Evolutionary conservation across 768 basidiomycete species (phyloP).

Genomic region (Collybia mongolica): DNA sequence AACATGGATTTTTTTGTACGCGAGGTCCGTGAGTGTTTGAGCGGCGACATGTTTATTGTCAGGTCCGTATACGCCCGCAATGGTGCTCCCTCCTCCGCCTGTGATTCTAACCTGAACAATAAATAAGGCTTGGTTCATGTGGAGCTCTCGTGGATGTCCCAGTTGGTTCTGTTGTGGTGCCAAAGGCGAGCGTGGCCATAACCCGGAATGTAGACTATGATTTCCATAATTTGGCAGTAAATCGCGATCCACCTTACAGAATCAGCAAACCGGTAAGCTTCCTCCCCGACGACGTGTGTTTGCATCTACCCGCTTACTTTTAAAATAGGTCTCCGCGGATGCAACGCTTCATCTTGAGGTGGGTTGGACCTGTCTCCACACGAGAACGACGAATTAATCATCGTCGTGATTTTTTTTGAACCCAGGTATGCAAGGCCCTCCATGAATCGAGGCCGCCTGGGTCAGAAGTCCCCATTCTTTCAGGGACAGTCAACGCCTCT

Average conservation of each 20-base stretch:
- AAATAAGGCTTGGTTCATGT: constrained; percentile 73
- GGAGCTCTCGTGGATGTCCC: constrained; percentile 67
- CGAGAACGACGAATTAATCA: too few relatives aligned
- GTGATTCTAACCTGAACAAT: constrained; percentile 1
- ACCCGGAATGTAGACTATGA: constrained; percentile 78
- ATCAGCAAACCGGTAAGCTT: constrained; percentile 62
- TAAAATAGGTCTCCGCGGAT: constrained; percentile 58
- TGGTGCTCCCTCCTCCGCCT: too few relatives aligned
- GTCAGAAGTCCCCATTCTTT: constrained; percentile 35
- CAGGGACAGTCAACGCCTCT: constrained; percentile 66
- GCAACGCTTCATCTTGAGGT: constrained; percentile 49
- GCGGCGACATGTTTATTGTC: constrained; percentile 55
- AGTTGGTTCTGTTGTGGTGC: constrained; percentile 77
- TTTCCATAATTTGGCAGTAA: constrained; percentile 47
- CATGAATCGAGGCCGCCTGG: constrained; percentile 40
- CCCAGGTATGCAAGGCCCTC: constrained; percentile 47
- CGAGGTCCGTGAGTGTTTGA: constrained; percentile 72
- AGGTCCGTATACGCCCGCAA: constrained; percentile 31
- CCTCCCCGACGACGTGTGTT: constrained; percentile 3
- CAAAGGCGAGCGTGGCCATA: constrained; percentile 64
- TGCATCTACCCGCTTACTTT: constrained; percentile 12
- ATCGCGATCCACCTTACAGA: constrained; percentile 52
- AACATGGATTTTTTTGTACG: constrained; percentile 88
- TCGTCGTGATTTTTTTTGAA: not conserved
- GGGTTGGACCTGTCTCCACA: constrained; percentile 18